Conservation (phyloP, 257 asterid species). For the Solanum okadae region DNA sequence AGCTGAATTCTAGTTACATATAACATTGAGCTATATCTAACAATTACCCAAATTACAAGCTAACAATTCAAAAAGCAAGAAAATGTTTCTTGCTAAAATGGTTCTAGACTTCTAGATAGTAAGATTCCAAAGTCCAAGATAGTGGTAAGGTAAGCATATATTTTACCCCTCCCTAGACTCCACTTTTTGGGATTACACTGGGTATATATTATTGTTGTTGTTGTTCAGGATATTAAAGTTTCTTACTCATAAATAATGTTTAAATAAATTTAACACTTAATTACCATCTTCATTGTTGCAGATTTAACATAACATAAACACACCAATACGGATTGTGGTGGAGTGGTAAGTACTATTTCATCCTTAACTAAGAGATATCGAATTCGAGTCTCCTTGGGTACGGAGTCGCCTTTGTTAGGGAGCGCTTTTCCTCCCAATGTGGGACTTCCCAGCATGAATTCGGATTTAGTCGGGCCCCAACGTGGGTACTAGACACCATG, state of each 20-base stretch:
- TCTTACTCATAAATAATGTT: neutral
- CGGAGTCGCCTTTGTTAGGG: neutral
- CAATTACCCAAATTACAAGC: neutral
- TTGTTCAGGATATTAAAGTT: neutral
- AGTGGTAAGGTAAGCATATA: neutral
- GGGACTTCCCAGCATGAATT: neutral
- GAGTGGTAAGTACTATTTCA: neutral
- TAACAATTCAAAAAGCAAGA: neutral
- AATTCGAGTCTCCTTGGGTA: too few relatives aligned
- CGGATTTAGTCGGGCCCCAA: neutral
- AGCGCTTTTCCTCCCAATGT: neutral
- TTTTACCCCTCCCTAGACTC: neutral
- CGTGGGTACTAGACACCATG: neutral
- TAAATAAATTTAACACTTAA: neutral
- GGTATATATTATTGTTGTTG: neutral
- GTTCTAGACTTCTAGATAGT: neutral
- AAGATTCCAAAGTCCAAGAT: neutral
- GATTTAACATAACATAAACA: neutral
- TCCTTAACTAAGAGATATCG: neutral
- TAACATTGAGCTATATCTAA: neutral
- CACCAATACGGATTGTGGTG: neutral
- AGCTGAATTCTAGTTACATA: neutral
- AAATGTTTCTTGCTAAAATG: neutral
- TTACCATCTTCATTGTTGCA: neutral
- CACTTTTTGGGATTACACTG: neutral